Base-by-base conservation (phyloP, 2,329 filamentous ascomycete species). In the Clonostachys chloroleuca region DNA sequence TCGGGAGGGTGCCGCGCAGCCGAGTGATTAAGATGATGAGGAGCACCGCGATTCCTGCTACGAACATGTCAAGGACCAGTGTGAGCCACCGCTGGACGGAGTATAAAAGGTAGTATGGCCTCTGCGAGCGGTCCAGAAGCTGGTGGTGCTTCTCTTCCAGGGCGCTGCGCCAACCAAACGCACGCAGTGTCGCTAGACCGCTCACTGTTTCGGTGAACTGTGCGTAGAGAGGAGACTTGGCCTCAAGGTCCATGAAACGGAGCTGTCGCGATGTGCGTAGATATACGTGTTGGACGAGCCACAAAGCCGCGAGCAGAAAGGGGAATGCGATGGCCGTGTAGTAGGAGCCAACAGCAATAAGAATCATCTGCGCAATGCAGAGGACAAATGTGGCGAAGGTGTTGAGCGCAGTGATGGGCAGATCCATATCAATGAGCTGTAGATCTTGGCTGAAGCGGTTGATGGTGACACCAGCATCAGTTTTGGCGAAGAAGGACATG, bases 201-300 rank as follows among this genome's bases (percentile, higher is more conserved):
- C 62, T 59, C 0, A 77, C 52, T 2, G 70, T 69, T 49, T 80
- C 77, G 9, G 65, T 62, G 49, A 78, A 77, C 16, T 77, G 70
- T 1, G 73, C 67, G 48, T 72, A 78, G 2, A 80, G 61, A 1
- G 74, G 73, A 1, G 67, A 66, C 51, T 73, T 72, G 18, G 69
- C 65, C 52, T 80, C 77, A 1, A 80, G 59, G 45, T 80, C 77
- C 24, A 80, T 63, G 33, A 75, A 67, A 7, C 77, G 67, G 6
- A 80, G 55, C 53, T 79, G 76, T 0, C 75, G 70, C 0, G 75
- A 78, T 1, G 77, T 80, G 2, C 72, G 64, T 0, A 80, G 63
- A 51, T 80, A 78, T 46, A 60, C 59, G 9, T 40, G 44, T 34
- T 50, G 49, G 50, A 57, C 49, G 1, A 49, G 20, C 46, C 51